A percentile compares a stretch with the other conserved stretches of the same genome.
Conservation (phyloP, 2,329 filamentous ascomycete species). For the Fusarium virguliforme region DNA sequence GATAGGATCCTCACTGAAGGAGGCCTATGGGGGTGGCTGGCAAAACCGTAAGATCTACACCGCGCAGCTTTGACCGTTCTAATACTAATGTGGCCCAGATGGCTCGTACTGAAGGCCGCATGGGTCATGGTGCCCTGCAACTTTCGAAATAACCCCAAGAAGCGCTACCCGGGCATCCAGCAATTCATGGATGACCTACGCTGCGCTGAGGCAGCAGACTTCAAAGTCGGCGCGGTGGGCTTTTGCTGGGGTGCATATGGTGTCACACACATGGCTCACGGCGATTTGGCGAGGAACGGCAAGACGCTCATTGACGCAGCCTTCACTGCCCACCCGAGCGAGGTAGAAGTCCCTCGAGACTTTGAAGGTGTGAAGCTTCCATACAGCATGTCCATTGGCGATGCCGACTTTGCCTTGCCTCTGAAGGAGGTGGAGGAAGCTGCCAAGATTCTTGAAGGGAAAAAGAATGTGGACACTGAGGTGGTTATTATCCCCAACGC, state of each 20-base stretch:
- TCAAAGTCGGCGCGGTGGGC: slow-evolving; percentile 17
- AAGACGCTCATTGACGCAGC: slow-evolving; percentile 17
- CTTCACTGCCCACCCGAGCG: slow-evolving; percentile 12
- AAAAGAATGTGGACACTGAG: slow-evolving; percentile 12
- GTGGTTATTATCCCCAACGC: slow-evolving; percentile 21
- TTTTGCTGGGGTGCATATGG: slow-evolving; percentile 19
- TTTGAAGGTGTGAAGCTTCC: slow-evolving; percentile 12
- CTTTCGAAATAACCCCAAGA: slow-evolving; percentile 9
- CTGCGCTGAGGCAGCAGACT: slow-evolving; percentile 14
- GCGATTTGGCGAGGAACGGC: slow-evolving; percentile 17
- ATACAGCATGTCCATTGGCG: slow-evolving; percentile 19
- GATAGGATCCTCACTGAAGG: slow-evolving; percentile 19
- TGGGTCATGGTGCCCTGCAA: slow-evolving; percentile 9
- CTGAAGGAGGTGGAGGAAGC: slow-evolving; percentile 16
- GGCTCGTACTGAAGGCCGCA: slow-evolving; percentile 17
- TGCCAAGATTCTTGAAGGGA: slow-evolving; percentile 13
- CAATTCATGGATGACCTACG: slow-evolving; percentile 19
- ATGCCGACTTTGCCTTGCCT: slow-evolving; percentile 16
- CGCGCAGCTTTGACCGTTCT: slow-evolving; percentile 8
- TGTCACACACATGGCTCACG: slow-evolving; percentile 13
- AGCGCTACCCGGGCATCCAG: slow-evolving; percentile 12
- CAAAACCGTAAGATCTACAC: slow-evolving; percentile 12
- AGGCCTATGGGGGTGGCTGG: slow-evolving; percentile 14
- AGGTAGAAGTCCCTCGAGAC: slow-evolving; percentile 14
- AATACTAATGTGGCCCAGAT: slow-evolving; percentile 6